Evolutionary conservation across 2,329 filamentous ascomycete species (phyloP).

Genomic region (Fusarium staphyleae): DNA sequence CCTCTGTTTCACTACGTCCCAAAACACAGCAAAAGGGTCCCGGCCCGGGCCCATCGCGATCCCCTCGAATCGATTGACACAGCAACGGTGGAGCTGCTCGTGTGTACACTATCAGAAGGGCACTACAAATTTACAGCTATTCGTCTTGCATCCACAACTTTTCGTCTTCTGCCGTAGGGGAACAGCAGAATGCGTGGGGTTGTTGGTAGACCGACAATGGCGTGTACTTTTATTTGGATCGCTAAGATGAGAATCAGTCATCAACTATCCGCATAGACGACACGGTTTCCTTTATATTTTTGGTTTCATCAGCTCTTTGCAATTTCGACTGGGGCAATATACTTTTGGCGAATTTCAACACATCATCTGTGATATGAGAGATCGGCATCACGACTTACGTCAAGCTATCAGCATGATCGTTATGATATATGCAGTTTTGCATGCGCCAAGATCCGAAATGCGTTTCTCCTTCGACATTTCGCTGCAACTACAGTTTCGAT

Average conservation of each 20-base stretch:
- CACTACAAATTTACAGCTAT: slow-evolving; percentile 37
- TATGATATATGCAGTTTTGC: slow-evolving; percentile 22
- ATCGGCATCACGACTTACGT: slow-evolving; percentile 22
- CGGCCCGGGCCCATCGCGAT: slow-evolving; percentile 33
- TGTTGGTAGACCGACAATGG: slow-evolving; percentile 30
- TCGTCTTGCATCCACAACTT: slow-evolving; percentile 23
- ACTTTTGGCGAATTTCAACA: slow-evolving; percentile 21
- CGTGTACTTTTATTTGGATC: slow-evolving; percentile 48
- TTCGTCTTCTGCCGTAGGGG: slow-evolving; percentile 23
- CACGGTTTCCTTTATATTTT: slow-evolving; percentile 33
- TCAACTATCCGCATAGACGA: slow-evolving; percentile 42
- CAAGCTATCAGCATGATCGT: slow-evolving; percentile 18
- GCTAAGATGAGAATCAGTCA: slow-evolving; percentile 35
- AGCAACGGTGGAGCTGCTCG: slow-evolving; percentile 40
- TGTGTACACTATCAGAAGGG: slow-evolving; percentile 48
- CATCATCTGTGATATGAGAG: slow-evolving; percentile 12
- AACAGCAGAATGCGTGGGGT: slow-evolving; percentile 20
- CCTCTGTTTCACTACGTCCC: slow-evolving; percentile 45
- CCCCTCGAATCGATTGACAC: slow-evolving; percentile 39
- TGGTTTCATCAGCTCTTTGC: slow-evolving; percentile 35
- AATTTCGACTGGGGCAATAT: slow-evolving; percentile 23
- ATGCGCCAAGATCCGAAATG: slow-evolving; percentile 13
- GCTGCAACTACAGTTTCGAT: neutral
- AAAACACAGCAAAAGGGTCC: slow-evolving; percentile 38
- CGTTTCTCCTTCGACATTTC: slow-evolving; percentile 7